phyloP scores from a whole-genome alignment of 2,329 filamentous ascomycete genomes.

The Penicillium brevicompactum region DNA sequence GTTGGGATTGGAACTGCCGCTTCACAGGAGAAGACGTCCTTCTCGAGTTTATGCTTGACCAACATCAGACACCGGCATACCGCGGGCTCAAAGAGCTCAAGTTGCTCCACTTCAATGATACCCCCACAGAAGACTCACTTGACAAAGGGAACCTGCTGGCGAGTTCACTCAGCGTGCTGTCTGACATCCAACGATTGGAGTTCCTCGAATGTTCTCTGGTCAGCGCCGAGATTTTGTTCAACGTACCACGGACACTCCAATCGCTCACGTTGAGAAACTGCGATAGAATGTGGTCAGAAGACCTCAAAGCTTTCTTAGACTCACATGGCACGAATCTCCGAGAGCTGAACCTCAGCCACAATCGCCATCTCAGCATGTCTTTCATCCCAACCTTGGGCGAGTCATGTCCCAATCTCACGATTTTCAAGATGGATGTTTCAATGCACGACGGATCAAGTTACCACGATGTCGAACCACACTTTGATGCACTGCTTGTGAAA shows the following conservation, averaged over 20 bases:
- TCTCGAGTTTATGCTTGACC: constrained; percentile 52
- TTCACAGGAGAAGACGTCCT: constrained; percentile 42
- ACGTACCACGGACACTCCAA: constrained; percentile 66
- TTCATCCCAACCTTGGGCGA: constrained; percentile 69
- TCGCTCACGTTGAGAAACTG: constrained; percentile 78
- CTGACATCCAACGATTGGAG: constrained; percentile 65
- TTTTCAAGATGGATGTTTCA: constrained; percentile 74
- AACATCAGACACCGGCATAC: constrained; percentile 62
- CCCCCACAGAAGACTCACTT: constrained; percentile 46
- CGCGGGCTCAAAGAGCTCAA: constrained; percentile 35
- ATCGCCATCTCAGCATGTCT: constrained; percentile 73
- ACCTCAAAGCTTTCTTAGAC: constrained; percentile 66
- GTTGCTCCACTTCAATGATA: constrained; percentile 40
- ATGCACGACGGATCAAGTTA: constrained; percentile 72
- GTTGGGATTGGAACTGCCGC: constrained; percentile 60
- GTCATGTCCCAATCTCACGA: constrained; percentile 70
- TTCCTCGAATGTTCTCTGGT: constrained; percentile 76
- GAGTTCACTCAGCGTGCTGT: constrained; percentile 59
- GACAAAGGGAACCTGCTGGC: constrained; percentile 37
- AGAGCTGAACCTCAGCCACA: constrained; percentile 72
- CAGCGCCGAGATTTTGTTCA: constrained; percentile 67
- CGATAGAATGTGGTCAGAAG: constrained; percentile 69
- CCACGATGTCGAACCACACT: constrained; percentile 74
- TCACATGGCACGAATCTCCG: constrained; percentile 69
- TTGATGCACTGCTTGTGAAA: constrained; percentile 63